Base-by-base conservation (phyloP, 2,329 filamentous ascomycete genomes). In the Trichoderma sp. region DNA sequence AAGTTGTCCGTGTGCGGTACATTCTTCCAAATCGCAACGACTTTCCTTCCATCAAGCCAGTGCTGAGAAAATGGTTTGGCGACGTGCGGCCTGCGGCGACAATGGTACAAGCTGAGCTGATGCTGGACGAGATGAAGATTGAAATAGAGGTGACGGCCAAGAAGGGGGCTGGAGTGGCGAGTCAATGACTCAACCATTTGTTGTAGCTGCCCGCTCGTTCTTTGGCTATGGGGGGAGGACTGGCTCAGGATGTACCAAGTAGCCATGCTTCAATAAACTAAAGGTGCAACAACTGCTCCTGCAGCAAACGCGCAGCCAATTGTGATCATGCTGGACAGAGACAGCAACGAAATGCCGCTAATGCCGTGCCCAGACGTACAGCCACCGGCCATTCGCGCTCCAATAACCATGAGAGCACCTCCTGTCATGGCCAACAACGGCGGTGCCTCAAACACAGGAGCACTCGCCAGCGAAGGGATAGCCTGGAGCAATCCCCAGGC, bases 311-410 rank as follows among this genome's bases (percentile, higher is more conserved):
- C 84, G 5, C 83, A 79, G 3, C 77, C 83, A 28, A 90, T 87
- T 0, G 87, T 89, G 14, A 91, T 76, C 67, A 90, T 81, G 74
- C 89, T 91, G 11, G 88, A 86, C 4, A 85, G 78, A 0, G 86
- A 88, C 61, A 91, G 79, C 70, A 89, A 79, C n/a, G 86, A 85
- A 74, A 91, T 83, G 0, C 90, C 90, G 69, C 86, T 90, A 71
- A 92, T 88, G 0, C 90, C 90, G 75, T 92, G 90, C 0, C 90
- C 89, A 5, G 87, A 89, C 0, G 89, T 90, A 71, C 90, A 92
- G 0, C 90, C 90, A 1, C 88, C 89, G 0, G 86, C 89, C 66
- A 91, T 74, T 59, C 89, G 83, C 1, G 88, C 82, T 1, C 90
- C 90, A 10, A 91, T 75, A 0, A 84, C 83, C 79, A 91, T 86